These are phyloP conservation scores for Cyberlindnera euphorbiiphila DNA, from an alignment of 805 yeast species.

Conservation along the genomic window DNA sequence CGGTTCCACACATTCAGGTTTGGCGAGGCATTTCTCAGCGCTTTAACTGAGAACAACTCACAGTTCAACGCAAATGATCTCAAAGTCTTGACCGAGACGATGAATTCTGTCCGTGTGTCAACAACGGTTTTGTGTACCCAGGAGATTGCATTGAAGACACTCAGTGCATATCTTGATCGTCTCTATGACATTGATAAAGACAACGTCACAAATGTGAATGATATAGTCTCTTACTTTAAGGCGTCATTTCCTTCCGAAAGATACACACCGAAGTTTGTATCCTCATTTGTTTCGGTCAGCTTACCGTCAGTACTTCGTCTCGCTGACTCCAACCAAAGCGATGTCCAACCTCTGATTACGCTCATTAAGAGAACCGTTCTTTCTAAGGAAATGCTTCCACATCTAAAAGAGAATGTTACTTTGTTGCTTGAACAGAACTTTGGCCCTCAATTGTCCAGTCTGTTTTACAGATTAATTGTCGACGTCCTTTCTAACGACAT, in stretches of 20 bases:
- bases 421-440: slow-evolving; percentile 28
- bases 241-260: slow-evolving; percentile 15
- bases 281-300: slow-evolving; percentile 19
- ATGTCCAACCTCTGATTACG: slow-evolving; percentile 8
- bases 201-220: not conserved
- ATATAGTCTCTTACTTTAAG: slow-evolving; percentile 18
- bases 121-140: slow-evolving; percentile 11
- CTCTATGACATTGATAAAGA: slow-evolving; percentile 1
- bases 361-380: slow-evolving; percentile 30
- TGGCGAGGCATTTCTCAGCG: slow-evolving; percentile 33
- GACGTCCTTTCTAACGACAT: slow-evolving; percentile 32
- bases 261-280: slow-evolving; percentile 17
- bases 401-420: slow-evolving; percentile 31
- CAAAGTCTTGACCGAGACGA: slow-evolving; percentile 9
- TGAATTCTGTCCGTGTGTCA: slow-evolving; percentile 18
- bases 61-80: not conserved
- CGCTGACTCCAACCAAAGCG: not conserved
- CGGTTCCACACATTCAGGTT: slow-evolving; percentile 40
- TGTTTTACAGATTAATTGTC: slow-evolving; percentile 31
- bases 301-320: slow-evolving; percentile 17
- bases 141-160: slow-evolving; percentile 18
- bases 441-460: slow-evolving; percentile 24
- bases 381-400: slow-evolving; percentile 22
- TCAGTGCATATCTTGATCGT: slow-evolving; percentile 17
- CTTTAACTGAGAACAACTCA: slow-evolving; percentile 23